These are phyloP conservation scores for Leccinum boreale DNA, from an alignment of 768 basidiomycete genomes.

Conservation along the genomic window DNA sequence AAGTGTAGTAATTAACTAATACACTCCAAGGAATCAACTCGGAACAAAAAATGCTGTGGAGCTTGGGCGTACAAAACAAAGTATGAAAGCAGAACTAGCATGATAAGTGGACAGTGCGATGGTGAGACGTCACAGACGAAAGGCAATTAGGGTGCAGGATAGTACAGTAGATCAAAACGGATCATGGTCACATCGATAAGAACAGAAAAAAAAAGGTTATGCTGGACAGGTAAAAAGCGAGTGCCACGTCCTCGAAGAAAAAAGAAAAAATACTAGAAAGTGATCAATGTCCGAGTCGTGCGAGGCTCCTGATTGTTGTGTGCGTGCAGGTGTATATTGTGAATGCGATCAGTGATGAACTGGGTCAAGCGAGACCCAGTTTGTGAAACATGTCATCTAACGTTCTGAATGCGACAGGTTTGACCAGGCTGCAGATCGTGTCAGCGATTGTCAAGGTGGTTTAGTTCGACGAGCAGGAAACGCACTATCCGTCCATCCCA, in stretches of 20 bases:
- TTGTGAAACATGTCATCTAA: slow-evolving; percentile 80
- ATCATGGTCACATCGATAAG: not conserved
- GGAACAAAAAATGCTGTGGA: not conserved
- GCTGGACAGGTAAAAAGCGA: not conserved
- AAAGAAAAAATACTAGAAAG: slow-evolving; percentile 2
- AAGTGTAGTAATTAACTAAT: slow-evolving; percentile 1
- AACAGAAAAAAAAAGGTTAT: not conserved
- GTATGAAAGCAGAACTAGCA: slow-evolving; percentile 7
- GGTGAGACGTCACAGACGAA: not conserved
- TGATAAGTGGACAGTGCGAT: not conserved
- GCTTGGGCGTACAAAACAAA: not conserved
- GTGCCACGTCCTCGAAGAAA: not conserved
- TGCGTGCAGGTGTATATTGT: slow-evolving; percentile 7
- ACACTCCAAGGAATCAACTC: slow-evolving; percentile 6
- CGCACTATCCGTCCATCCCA: slow-evolving; percentile 94
- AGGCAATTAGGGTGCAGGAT: slow-evolving; percentile 3
- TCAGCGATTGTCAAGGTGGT: not conserved
- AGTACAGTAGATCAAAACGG: slow-evolving; percentile 6
- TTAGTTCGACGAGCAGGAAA: slow-evolving; percentile 18
- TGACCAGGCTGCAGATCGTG: slow-evolving; percentile 63
- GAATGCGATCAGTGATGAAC: slow-evolving; percentile 5
- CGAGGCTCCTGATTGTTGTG: not conserved
- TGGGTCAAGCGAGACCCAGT: slow-evolving; percentile 49
- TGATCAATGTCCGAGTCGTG: slow-evolving; percentile 12
- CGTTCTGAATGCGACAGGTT: slow-evolving; percentile 93